phyloP scores from a whole-genome alignment of 306 rosid species.

The Cyclanthera cordifolia region DNA sequence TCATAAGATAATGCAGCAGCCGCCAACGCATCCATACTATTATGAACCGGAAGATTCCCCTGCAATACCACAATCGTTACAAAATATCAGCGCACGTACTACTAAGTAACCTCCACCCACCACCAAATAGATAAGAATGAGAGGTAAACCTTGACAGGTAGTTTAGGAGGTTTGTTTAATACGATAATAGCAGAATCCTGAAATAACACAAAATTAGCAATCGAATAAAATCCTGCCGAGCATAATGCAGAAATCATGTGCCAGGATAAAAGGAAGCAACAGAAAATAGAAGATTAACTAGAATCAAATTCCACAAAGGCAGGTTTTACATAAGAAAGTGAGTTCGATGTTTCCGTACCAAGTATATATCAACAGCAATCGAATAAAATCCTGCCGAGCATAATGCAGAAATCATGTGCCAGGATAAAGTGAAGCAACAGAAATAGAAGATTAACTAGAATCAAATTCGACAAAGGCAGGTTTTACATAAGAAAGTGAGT shows the following conservation, averaged over 20 bases:
- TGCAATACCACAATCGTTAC: slow-evolving; percentile 23
- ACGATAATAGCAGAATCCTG: slow-evolving; percentile 80
- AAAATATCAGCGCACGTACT: slow-evolving; percentile 18
- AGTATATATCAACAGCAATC: neutral
- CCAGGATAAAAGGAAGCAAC: neutral
- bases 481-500: neutral
- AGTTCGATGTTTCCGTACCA: neutral
- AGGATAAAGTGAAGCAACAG: neutral
- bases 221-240: neutral
- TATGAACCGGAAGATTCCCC: slow-evolving; percentile 92
- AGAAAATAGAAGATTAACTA: neutral
- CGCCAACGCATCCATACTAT: slow-evolving; percentile 93
- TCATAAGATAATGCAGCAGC: slow-evolving; percentile 88
- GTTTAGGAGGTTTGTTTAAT: slow-evolving; percentile 80
- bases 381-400: slow-evolving; percentile 4
- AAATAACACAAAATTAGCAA: slow-evolving; percentile 10
- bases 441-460: neutral
- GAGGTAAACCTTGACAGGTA: slow-evolving; percentile 73
- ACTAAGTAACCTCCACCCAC: neutral
- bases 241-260: slow-evolving; percentile 10
- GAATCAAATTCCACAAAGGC: neutral
- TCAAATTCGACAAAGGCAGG: neutral
- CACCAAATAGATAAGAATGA: slow-evolving; percentile 9
- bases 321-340: neutral
- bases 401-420: slow-evolving; percentile 6